These are phyloP conservation scores for Eragrostis curvula DNA, from an alignment of 176 grass and related monocot genomes.

Conservation along the genomic window DNA sequence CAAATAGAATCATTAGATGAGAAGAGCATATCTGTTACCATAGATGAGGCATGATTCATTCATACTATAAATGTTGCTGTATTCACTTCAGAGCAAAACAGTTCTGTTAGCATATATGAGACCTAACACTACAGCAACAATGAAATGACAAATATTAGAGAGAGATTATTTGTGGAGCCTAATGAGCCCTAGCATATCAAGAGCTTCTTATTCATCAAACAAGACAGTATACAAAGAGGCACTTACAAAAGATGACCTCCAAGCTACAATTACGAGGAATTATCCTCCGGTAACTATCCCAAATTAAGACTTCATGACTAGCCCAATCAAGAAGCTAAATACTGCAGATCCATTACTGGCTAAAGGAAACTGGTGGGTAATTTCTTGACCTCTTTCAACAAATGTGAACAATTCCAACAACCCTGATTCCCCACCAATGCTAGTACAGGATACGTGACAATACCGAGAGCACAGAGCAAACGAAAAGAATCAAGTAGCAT, in stretches of 20 bases:
- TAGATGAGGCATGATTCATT: background rate
- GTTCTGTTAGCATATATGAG: constrained; percentile 13
- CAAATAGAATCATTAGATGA: constrained; percentile 5
- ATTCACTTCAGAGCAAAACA: constrained; percentile 5
- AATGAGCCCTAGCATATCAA: background rate
- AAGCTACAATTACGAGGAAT: background rate
- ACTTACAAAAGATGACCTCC: background rate
- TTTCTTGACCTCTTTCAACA: background rate
- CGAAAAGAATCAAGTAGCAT: background rate
- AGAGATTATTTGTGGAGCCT: background rate
- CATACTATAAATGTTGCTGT: background rate
- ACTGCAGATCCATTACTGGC: background rate
- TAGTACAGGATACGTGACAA: background rate
- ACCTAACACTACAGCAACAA: background rate
- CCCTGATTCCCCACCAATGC: background rate
- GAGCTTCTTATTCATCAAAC: constrained; percentile 14
- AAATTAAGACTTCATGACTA: background rate
- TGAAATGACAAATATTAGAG: background rate
- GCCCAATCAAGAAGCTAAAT: background rate
- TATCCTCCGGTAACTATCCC: background rate
- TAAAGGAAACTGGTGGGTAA: background rate
- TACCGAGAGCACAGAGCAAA: background rate
- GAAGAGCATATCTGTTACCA: background rate
- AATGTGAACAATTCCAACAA: background rate
- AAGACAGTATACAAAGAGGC: constrained; percentile 13